Base-by-base conservation (phyloP, 225 moss, liverwort and hornwort species). In the Bryum argenteum region DNA sequence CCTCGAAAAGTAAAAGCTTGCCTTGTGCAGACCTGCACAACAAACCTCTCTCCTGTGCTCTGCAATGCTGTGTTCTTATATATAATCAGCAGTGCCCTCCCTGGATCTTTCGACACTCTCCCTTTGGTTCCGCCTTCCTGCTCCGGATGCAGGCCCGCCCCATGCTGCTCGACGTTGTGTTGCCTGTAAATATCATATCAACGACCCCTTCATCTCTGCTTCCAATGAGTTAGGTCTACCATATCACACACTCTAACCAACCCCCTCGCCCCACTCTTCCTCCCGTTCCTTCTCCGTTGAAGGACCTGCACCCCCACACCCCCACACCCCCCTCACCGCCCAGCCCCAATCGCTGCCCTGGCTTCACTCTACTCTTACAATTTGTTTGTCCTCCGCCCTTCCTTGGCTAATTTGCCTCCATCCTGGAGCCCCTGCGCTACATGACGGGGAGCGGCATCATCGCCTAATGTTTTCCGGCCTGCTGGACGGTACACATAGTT, bases 401-500 rank as follows among this genome's bases (percentile, higher is more conserved):
- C 15, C 48, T 9, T 16, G 15, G 47, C 48, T 48, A 48, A 70
- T 75, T 74, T 64, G 74, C 37, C 50, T 24, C 8, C 58, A 45
- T 54, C 67, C 59, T 17, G 59, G 58, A 58, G 24, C 42, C 24
- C 22, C 24, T 51, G 41, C 18, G 67, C 38, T 16, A 37, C 28
- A 10, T 15, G 61, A 21, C 11, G 43, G 54, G 66, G 24, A 23
- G 55, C 60, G 54, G 26, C 78, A 56, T 26, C 73, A 58, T 52
- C 74, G 57, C 55, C n/a, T 43, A 58, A 53, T 52, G 41, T 55
- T 67, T 58, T 52, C 40, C 50, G 45, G 39, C 65, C 6, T 24
- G 58, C 38, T 65, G 23, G 7, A 50, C 64, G 80, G 71, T 56
- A 76, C 12, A 17, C 37, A n/a, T 26, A 33, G 67, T 6, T n/a